Base-by-base conservation (phyloP, 148 eudicot species). In the Pouteria glomerata region DNA sequence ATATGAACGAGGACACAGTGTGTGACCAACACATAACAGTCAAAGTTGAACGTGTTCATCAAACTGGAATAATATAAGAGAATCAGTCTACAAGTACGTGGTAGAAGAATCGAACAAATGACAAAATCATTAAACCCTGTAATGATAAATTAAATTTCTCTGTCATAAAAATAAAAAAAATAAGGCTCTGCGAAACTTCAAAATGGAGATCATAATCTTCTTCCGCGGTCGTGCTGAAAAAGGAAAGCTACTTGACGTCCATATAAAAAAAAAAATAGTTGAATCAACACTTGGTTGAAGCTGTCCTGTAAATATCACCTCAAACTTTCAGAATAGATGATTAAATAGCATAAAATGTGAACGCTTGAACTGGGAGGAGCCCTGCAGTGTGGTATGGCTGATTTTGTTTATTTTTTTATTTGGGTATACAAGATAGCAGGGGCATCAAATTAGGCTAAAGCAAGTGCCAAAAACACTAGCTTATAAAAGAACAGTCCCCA, bases 281-380 rank as follows among this genome's bases (percentile, higher is more conserved):
- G 39, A 68, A 75, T 75, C 68, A 75, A 48, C 60, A 68, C 66
- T 78, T 76, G 64, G 44, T 63, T 39, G 81, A 80, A 45, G 71
- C 41, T 37, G 82, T 61, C 83, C 88, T 85, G 85, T 24, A 80
- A 26, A 48, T 33, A 34, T 26, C 13, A 52, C 8, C 16, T 27
- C 21, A 52, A 52, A 37, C 31, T 42, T 10, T 50, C 37, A 70
- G 27, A 4, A 2, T n/a, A 13, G 44, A 55, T n/a, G 15, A 21
- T 53, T 2, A 4, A 21, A 73, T 4, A 33, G 61, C 45, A 18
- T 56, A 72, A 33, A 8, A 8, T 67, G 26, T 14, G 30, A 62
- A 37, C 19, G 21, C 10, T 34, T 29, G 33, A 44, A 70, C n/a
- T n/a, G n/a, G n/a, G 1, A 48, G 45, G 4, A 33, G 13, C 21